phyloP scores from a whole-genome alignment of 164 flowering plant genomes.

The Akebia trifoliata region DNA sequence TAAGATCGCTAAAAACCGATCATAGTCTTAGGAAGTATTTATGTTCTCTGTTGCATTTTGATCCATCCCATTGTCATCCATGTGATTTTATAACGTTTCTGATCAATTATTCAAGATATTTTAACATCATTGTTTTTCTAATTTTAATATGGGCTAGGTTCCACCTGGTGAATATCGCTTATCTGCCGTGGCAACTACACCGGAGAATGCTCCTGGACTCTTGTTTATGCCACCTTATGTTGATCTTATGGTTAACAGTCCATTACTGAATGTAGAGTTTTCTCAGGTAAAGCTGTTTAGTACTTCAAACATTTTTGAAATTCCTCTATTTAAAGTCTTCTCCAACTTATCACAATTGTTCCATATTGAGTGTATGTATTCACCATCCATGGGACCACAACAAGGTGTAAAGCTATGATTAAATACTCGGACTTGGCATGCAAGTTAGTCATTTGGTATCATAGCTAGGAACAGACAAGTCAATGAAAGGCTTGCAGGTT shows the following conservation, averaged over 20 bases:
- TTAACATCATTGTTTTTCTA: conserved; percentile 4
- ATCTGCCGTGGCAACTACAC: conserved; percentile 62
- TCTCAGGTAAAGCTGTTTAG: conserved; percentile 57
- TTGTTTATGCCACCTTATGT: conserved; percentile 63
- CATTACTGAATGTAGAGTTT: conserved; percentile 66
- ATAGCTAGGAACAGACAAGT: not conserved
- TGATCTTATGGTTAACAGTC: conserved; percentile 73
- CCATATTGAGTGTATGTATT: not conserved
- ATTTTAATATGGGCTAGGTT: conserved; percentile 41
- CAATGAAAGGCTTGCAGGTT: not conserved
- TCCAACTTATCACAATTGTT: not conserved
- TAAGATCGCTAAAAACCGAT: not conserved
- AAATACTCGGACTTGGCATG: not conserved
- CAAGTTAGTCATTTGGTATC: not conserved
- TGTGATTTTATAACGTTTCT: too few species aligned
- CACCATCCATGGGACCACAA: not conserved
- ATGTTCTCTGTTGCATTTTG: not conserved
- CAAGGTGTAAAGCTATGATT: not conserved
- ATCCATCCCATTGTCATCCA: not conserved
- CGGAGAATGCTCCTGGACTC: conserved; percentile 64
- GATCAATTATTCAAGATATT: not conserved
- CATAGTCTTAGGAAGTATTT: not conserved
- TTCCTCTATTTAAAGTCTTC: not conserved
- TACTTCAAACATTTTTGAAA: not conserved
- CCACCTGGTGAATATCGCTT: conserved; percentile 87